phyloP scores from a whole-genome alignment of 306 rosid genomes.

The Glycyrrhiza uralensis region DNA sequence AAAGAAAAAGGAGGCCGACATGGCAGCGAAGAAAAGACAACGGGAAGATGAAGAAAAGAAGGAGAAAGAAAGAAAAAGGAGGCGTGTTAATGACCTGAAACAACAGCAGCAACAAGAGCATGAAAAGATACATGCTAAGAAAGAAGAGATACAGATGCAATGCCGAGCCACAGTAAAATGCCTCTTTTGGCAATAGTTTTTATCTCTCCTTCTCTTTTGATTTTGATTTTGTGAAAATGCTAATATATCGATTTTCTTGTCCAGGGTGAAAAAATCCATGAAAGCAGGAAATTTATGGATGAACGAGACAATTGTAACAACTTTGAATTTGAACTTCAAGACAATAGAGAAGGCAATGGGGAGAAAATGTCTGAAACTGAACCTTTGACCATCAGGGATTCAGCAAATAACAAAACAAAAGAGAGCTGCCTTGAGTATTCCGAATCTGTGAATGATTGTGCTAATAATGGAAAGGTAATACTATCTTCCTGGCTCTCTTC shows the following conservation, averaged over 20 bases:
- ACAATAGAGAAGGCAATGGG: conserved; percentile 17
- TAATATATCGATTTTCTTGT: conserved; percentile 33
- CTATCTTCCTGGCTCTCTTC: conserved; percentile 4
- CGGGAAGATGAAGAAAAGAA: conserved; percentile 80
- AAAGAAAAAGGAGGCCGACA: conserved; percentile 68
- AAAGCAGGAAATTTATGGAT: conserved; percentile 39
- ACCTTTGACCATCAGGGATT: conserved; percentile 25
- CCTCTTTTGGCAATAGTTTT: neutral
- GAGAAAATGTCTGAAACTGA: conserved; percentile 35
- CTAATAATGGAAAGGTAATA: conserved; percentile 44
- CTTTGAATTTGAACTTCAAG: conserved; percentile 29
- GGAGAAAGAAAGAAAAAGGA: conserved; percentile 75
- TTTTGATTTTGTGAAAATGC: conserved; percentile 10
- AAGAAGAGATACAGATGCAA: conserved; percentile 44
- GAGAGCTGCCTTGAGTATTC: conserved; percentile 28
- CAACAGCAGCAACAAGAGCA: conserved; percentile 57
- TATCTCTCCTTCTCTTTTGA: neutral
- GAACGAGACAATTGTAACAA: conserved; percentile 32
- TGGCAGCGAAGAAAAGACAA: conserved; percentile 77
- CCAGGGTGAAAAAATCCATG: conserved; percentile 52
- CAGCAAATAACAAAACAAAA: conserved; percentile 30
- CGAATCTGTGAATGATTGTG: conserved; percentile 27
- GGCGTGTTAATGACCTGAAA: conserved; percentile 62
- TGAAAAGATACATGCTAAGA: conserved; percentile 50
- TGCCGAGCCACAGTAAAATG: conserved; percentile 44